Base-by-base conservation (phyloP, 2,329 filamentous ascomycete genomes). In the Penicillium nordicum region DNA sequence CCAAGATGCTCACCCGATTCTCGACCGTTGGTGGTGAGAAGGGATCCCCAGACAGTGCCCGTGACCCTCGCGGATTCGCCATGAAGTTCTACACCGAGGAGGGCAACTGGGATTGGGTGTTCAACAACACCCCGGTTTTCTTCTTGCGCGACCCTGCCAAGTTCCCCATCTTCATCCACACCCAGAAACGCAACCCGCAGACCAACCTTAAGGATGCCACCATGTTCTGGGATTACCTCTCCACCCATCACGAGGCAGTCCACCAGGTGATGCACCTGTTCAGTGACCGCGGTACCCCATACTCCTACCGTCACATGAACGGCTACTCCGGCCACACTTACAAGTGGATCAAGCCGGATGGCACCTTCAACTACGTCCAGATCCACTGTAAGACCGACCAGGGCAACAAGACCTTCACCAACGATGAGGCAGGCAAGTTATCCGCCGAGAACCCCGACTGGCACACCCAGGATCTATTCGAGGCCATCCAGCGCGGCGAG, bases 11-110 rank as follows among this genome's bases (percentile, higher is more conserved):
- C 1, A 80, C 82, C 42, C 84, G 89, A 4, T 90, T 92, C 74
- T 90, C 87, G 0, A 92, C 88, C 1, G 88, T 91, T 5, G 87
- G 88, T 68, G 87, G 88, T 57, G 87, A 90, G 72, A 84, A 84
- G 56, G 88, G 88, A 7, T 89, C 85, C 4, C 80, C 87, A 55
- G 88, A 91, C 66, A 85, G 83, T 61, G 87, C 86, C 32, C 84
- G 88, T 57, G 88, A 92, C 63, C 87, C 87, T 10, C 79, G 87
- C 66, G 88, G 88, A 0, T 90, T 91, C 66, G 81, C 86, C 1
- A 79, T 89, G 61, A 91, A 90, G 74, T 88, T 91, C 74, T 81
- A 86, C 37, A 90, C 88, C 0, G 83, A 87, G 18, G 84, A 90
- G 64, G 87, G 87, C n/a, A 89, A 89, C 64, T 88, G 83, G 81